Conservation (phyloP, 1,284 basidiomycete genomes). For the Stygiomarasmius scandens region DNA sequence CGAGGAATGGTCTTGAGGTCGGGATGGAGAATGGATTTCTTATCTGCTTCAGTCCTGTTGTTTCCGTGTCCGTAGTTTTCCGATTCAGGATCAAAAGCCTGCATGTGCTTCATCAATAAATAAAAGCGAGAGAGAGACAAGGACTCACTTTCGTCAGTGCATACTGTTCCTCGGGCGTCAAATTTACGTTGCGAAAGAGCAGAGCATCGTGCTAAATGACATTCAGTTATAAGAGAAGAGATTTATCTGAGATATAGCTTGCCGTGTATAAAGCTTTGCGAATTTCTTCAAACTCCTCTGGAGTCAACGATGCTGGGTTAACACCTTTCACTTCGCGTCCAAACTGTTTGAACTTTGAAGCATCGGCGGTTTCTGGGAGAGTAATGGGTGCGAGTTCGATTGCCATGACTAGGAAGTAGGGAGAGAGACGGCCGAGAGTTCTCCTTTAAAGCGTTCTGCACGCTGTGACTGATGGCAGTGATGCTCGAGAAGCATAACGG, state of each 20-base stretch:
- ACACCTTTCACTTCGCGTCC: conserved; percentile 68
- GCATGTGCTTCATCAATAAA: conserved; percentile 24
- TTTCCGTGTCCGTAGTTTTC: conserved; percentile 84
- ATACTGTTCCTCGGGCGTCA: conserved; percentile 84
- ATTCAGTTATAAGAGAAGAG: neutral
- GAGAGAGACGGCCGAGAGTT: too few species aligned
- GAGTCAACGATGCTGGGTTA: conserved; percentile 56
- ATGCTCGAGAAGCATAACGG: too few species aligned
- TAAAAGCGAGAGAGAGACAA: neutral
- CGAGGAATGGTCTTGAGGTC: conserved; percentile 85
- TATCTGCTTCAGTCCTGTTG: conserved; percentile 74
- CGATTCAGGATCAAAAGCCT: conserved; percentile 76
- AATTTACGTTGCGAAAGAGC: conserved; percentile 69
- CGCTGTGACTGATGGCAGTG: too few species aligned
- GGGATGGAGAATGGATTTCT: conserved; percentile 80
- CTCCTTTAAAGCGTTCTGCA: too few species aligned
- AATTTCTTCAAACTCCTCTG: conserved; percentile 59
- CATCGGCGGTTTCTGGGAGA: conserved; percentile 60
- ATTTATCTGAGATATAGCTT: neutral
- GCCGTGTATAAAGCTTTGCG: conserved; percentile 68
- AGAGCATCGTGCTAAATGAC: conserved; percentile 66
- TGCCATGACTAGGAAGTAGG: conserved; percentile 41
- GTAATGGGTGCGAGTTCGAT: conserved; percentile 60
- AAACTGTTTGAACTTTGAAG: conserved; percentile 60
- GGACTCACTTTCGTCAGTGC: conserved; percentile 72